phyloP scores from a whole-genome alignment of 805 yeast genomes.

The Debaryomyces prosopidis region DNA sequence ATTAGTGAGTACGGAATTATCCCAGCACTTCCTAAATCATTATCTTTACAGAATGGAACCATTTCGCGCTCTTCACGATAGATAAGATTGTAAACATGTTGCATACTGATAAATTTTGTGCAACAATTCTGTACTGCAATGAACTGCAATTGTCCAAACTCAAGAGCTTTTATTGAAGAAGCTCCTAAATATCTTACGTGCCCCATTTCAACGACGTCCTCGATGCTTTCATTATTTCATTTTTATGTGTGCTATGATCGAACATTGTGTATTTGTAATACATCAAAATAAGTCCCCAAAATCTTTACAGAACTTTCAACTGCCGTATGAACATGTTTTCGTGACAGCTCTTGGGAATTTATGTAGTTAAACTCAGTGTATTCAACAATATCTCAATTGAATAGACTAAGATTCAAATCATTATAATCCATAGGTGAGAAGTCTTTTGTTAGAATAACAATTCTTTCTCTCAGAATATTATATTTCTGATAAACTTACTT shows the following conservation, averaged over 20 bases:
- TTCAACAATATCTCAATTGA: background rate
- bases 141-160: slow-evolving; percentile 54
- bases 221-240: slow-evolving; percentile 49
- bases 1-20: slow-evolving; percentile 61
- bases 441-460: slow-evolving; percentile 20
- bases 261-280: slow-evolving; percentile 58
- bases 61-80: slow-evolving; percentile 66
- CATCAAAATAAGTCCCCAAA: slow-evolving; percentile 54
- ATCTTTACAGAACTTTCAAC: slow-evolving; percentile 41
- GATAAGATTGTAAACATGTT: slow-evolving; percentile 54
- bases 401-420: slow-evolving; percentile 3
- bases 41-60: slow-evolving; percentile 47
- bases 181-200: slow-evolving; percentile 60
- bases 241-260: slow-evolving; percentile 48
- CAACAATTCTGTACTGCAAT: slow-evolving; percentile 57
- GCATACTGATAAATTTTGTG: slow-evolving; percentile 62
- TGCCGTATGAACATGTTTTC: slow-evolving; percentile 51
- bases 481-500: slow-evolving; percentile 19
- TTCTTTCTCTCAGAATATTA: slow-evolving; percentile 18
- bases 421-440: slow-evolving; percentile 11
- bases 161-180: slow-evolving; percentile 56
- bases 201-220: slow-evolving; percentile 17
- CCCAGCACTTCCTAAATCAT: slow-evolving; percentile 48
- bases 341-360: slow-evolving; percentile 38
- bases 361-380: slow-evolving; percentile 7